Evolutionary conservation across 1,284 basidiomycete genomes (phyloP), one percentile per base, ranked within the genome.

Genomic region (Volvariella surrecta): DNA sequence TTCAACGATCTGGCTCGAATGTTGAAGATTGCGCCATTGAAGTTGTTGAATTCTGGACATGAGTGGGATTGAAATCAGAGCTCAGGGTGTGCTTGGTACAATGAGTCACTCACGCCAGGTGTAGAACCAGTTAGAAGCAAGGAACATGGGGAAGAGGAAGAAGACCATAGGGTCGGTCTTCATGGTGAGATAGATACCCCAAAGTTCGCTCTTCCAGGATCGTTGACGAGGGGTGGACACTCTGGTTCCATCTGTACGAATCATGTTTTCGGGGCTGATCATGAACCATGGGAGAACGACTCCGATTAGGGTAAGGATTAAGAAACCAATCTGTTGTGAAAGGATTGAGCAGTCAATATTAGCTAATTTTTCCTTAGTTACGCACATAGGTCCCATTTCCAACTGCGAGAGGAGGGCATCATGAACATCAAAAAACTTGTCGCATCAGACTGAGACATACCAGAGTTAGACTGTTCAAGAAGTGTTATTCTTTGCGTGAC

Each of bases 51-150:
- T 56, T 82, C 76, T 79, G 49, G 37, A 28, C 24, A 19, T 17
- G 10, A 32, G 24, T 19, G 15, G 34, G 13, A 40, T 22, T 34
- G 39, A 30, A n/a, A n/a, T n/a, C n/a, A n/a, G 22, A 18, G 15
- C 10, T 15, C 31, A 4, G 21, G 21, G 7, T 32, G 15, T 10
- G 13, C 40, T 35, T 13, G 37, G 3, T 32, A 44, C 17, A 9
- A 32, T 8, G 39, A 40, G 9, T 24, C 4, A 67, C 74, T 54
- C 50, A 79, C 76, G 79, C 79, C 79, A 83, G 9, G 80, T 78
- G 54, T 86, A 84, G 59, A 86, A 86, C 73, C 82, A 88, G 58
- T 87, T 87, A 37, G 79, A 79, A 3, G 79, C 74, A 47, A 87
- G 71, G 61, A 81, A 82, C 72, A 82, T 76, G 6, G 79, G 79